Conservation (phyloP, 352 stramenopile species). For the Phytophthora tentaculata region DNA sequence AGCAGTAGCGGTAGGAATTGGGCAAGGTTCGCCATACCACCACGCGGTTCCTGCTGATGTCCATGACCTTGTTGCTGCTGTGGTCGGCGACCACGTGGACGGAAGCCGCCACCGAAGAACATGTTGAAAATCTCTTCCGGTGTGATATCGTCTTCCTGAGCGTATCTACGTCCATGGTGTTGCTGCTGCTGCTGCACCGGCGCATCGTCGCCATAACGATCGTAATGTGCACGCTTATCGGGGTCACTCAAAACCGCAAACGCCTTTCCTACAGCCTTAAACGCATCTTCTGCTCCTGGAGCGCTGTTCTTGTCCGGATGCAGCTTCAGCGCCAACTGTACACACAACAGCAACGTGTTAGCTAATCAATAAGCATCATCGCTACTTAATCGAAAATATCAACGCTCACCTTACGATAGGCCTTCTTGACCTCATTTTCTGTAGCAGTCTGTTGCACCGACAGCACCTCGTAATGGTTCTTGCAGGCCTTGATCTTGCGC, state of each 20-base stretch:
- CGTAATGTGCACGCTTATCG: slow-evolving; percentile 89
- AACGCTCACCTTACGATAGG: slow-evolving; percentile 86
- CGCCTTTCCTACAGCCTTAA: slow-evolving; percentile 96
- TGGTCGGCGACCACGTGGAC: slow-evolving; percentile 52
- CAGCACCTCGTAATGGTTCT: slow-evolving; percentile 91
- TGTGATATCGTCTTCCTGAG: slow-evolving; percentile 85
- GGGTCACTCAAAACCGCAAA: slow-evolving; percentile 93
- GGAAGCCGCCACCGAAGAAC: slow-evolving; percentile 90
- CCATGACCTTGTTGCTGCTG: slow-evolving; percentile 46
- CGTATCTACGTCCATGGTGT: slow-evolving; percentile 46
- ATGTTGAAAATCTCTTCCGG: slow-evolving; percentile 94
- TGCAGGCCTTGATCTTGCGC: slow-evolving; percentile 88
- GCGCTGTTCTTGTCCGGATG: slow-evolving; percentile 97
- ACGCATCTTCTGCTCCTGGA: slow-evolving; percentile 96
- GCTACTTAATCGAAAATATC: neutral
- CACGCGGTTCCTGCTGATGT: slow-evolving; percentile 48
- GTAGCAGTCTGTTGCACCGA: slow-evolving; percentile 71
- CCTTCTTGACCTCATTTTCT: slow-evolving; percentile 92
- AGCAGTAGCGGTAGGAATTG: slow-evolving; percentile 89
- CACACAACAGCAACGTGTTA: slow-evolving; percentile 15
- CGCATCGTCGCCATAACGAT: slow-evolving; percentile 73
- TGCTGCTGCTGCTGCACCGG: slow-evolving; percentile 50
- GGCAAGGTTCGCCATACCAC: slow-evolving; percentile 57
- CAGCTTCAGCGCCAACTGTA: slow-evolving; percentile 88
- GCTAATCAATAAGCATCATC: slow-evolving; percentile 8